These are phyloP conservation scores for Pisolithus microcarpus DNA, from an alignment of 768 basidiomycete species.

Conservation along the genomic window DNA sequence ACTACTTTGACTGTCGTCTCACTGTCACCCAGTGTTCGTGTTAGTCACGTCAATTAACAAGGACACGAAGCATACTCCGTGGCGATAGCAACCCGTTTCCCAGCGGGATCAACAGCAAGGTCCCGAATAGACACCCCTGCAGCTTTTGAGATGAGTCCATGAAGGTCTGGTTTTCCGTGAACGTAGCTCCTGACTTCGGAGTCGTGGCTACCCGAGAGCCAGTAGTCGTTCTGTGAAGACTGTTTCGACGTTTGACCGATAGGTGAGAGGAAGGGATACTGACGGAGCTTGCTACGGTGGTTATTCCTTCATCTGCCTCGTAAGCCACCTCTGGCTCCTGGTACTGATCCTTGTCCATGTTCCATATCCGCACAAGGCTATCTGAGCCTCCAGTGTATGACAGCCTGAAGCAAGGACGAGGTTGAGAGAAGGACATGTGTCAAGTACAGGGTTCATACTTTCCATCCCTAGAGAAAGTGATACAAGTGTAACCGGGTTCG, in stretches of 20 bases:
- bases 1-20: conserved; percentile 74
- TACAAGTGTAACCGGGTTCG: conserved; percentile 52
- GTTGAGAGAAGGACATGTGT: background rate
- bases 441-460: conserved; percentile 38
- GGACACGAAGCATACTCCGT: conserved; percentile 53
- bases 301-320: conserved; percentile 61
- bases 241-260: background rate
- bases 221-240: conserved; percentile 31
- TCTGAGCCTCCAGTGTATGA: conserved; percentile 75
- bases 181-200: conserved; percentile 68
- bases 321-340: conserved; percentile 62
- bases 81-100: conserved; percentile 75
- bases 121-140: conserved; percentile 64
- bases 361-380: conserved; percentile 69
- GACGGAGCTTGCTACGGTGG: conserved; percentile 54
- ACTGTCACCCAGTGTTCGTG: conserved; percentile 33
- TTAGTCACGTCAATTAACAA: conserved; percentile 8
- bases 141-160: conserved; percentile 57
- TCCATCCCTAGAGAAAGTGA: conserved; percentile 77
- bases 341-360: conserved; percentile 48
- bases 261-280: conserved; percentile 19
- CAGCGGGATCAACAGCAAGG: conserved; percentile 71
- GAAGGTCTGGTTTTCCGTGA: conserved; percentile 49
- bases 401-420: conserved; percentile 26
- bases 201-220: conserved; percentile 60